Evolutionary conservation across 176 grass and related monocot species (phyloP).

Genomic region (Secale cereale): DNA sequence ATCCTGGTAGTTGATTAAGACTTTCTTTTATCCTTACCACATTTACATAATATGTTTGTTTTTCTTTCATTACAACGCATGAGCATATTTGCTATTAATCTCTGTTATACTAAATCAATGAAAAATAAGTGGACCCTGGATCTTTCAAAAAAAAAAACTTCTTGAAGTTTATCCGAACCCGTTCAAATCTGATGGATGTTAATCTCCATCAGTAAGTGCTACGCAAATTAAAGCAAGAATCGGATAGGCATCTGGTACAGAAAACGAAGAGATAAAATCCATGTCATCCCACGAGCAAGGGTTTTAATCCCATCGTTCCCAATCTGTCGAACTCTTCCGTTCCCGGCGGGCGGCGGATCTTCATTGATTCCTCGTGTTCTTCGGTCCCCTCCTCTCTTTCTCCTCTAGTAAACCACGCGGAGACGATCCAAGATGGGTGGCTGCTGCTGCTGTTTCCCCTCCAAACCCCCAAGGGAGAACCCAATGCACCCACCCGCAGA

Average conservation of each 20-base stretch:
- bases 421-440: constrained; percentile 36
- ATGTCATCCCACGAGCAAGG: background rate
- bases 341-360: background rate
- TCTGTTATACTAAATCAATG: too few species aligned
- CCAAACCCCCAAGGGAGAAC: constrained; percentile 35
- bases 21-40: too few species aligned
- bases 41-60: too few species aligned
- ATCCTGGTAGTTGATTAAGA: too few species aligned
- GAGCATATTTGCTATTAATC: too few species aligned
- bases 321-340: background rate
- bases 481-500: constrained; percentile 8
- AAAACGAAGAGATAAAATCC: background rate
- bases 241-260: background rate
- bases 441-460: constrained; percentile 25
- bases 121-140: too few species aligned
- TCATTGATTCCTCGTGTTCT: background rate
- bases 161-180: background rate
- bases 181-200: background rate
- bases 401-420: background rate
- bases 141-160: background rate
- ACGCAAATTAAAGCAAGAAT: background rate
- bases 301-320: background rate
- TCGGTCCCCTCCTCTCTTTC: background rate
- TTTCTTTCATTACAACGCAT: too few species aligned
- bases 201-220: background rate